Evolutionary conservation across 768 basidiomycete species (phyloP).

Genomic region (Coprinopsis sp.): DNA sequence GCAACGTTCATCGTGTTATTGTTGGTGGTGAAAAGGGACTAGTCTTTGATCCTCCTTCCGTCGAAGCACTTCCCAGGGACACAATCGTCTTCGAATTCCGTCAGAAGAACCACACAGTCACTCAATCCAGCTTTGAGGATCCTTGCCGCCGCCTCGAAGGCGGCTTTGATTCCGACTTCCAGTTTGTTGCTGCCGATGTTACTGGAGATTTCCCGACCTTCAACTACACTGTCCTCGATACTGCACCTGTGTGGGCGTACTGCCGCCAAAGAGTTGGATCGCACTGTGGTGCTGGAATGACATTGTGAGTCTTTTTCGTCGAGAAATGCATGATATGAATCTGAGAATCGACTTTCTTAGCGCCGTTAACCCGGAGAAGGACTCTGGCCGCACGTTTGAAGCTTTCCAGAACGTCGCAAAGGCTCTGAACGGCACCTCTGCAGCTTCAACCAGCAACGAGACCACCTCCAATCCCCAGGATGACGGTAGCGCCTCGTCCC

Average conservation of each 20-base stretch:
- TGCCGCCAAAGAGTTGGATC: conserved; percentile 36
- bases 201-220: conserved; percentile 52
- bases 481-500: conserved; percentile 28
- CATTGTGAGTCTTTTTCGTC: conserved; percentile 34
- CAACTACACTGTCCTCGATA: conserved; percentile 55
- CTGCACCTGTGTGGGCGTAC: conserved; percentile 55
- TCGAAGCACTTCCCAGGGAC: conserved; percentile 51
- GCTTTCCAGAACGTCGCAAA: conserved; percentile 56
- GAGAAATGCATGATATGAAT: neutral
- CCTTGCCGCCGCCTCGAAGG: conserved; percentile 47
- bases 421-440: conserved; percentile 47
- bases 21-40: conserved; percentile 50
- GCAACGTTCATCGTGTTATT: conserved; percentile 45
- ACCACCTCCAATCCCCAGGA: conserved; percentile 17
- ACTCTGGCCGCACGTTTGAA: conserved; percentile 43
- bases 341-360: conserved; percentile 16
- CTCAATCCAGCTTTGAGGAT: conserved; percentile 56
- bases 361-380: conserved; percentile 55
- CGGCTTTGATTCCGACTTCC: conserved; percentile 58
- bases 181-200: conserved; percentile 37
- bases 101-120: conserved; percentile 65
- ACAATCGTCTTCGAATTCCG: conserved; percentile 59
- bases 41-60: conserved; percentile 44
- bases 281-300: conserved; percentile 53
- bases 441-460: conserved; percentile 29